phyloP scores from a whole-genome alignment of 257 asterid genomes.

The Solanum chaucha region DNA sequence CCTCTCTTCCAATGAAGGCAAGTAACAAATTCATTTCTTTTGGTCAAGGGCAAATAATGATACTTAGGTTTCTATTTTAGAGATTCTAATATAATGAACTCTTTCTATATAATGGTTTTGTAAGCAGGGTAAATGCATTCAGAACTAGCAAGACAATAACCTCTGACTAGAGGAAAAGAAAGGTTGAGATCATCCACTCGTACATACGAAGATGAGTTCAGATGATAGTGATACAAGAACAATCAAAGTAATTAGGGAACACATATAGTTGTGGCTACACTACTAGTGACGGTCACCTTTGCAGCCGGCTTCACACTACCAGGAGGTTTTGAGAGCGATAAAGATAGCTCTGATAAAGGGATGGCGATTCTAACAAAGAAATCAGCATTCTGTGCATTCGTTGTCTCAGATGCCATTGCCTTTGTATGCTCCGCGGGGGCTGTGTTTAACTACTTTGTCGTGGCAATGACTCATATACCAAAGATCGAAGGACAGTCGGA shows the following conservation, averaged over 20 bases:
- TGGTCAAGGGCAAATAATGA: not conserved
- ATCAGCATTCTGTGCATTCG: slow-evolving; percentile 8
- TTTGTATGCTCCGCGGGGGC: slow-evolving; percentile 1
- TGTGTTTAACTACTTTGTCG: not conserved
- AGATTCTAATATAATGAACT: not conserved
- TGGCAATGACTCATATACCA: too few species aligned
- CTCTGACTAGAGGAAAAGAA: not conserved
- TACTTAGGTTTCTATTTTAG: not conserved
- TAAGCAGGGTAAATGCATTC: not conserved
- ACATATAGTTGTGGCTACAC: not conserved
- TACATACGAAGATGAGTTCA: not conserved
- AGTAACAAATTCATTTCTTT: not conserved
- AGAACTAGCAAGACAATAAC: not conserved
- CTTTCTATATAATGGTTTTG: not conserved
- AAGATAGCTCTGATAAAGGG: not conserved
- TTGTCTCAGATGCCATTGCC: slow-evolving; percentile 3
- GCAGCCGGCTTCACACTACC: slow-evolving; percentile 7
- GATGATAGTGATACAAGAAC: not conserved
- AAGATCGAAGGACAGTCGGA: too few species aligned
- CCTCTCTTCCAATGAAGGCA: not conserved
- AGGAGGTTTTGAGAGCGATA: slow-evolving; percentile 4
- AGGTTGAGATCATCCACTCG: not conserved
- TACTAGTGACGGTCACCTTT: not conserved
- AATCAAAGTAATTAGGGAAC: not conserved
- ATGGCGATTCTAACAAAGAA: slow-evolving; percentile 4